These are phyloP conservation scores for Monilinia fructicola DNA, from an alignment of 2,329 filamentous ascomycete species.

Conservation along the genomic window DNA sequence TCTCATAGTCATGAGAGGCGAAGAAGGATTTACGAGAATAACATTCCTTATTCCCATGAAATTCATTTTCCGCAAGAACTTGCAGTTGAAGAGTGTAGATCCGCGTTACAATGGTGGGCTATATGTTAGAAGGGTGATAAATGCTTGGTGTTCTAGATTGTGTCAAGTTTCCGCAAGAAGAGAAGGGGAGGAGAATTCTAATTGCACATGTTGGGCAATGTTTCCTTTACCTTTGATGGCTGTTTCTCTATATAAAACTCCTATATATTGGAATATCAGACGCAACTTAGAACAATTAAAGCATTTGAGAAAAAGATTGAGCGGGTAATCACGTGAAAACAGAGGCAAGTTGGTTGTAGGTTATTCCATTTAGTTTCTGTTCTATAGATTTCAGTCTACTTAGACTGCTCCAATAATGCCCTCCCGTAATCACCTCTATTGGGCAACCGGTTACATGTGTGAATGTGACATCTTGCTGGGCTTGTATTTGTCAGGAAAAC, in stretches of 20 bases:
- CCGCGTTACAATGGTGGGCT: not conserved
- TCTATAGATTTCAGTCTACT: not conserved
- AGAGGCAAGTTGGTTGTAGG: not conserved
- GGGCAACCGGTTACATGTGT: constrained; percentile 69
- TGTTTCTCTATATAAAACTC: not conserved
- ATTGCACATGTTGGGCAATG: not conserved
- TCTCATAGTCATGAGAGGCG: not conserved
- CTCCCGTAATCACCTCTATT: constrained; percentile 76
- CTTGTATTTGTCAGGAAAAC: constrained; percentile 73
- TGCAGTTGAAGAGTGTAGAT: not conserved
- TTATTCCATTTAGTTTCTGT: not conserved
- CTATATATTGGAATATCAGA: not conserved
- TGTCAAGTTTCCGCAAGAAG: not conserved
- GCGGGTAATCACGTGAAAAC: not conserved
- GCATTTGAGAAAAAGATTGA: not conserved
- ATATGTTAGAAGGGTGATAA: not conserved
- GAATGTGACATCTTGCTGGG: constrained; percentile 76
- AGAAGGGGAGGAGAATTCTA: not conserved
- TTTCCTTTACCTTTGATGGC: not conserved
- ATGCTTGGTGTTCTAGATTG: not conserved
- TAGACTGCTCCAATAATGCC: constrained; percentile 30
- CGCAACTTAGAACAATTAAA: not conserved
- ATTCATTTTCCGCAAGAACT: not conserved
- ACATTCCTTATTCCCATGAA: not conserved
- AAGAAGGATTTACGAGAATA: not conserved